phyloP scores from a whole-genome alignment of 371 early-diverging fungal genomes.

The Mortierella sp. region DNA sequence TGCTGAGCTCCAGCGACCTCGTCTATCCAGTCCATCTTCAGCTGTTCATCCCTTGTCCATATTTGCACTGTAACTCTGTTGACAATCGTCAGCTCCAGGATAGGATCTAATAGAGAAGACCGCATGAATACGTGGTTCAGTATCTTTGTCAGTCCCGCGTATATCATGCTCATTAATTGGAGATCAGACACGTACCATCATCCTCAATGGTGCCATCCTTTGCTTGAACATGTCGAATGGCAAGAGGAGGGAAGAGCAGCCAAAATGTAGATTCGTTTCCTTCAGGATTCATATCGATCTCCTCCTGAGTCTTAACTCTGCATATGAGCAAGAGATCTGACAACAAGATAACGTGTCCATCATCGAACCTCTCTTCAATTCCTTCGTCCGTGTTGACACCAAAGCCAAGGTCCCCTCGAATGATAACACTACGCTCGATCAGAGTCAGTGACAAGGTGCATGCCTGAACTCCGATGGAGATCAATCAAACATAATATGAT shows the following conservation, averaged over 20 bases:
- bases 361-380: conserved; percentile 33
- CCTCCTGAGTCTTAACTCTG: conserved; percentile 38
- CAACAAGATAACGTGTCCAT: conserved; percentile 48
- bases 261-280: conserved; percentile 36
- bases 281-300: conserved; percentile 40
- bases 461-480: conserved; percentile 34
- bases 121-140: no score
- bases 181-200: no score
- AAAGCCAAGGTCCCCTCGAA: conserved; percentile 33
- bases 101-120: no score
- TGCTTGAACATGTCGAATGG: conserved; percentile 48
- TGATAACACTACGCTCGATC: conserved; percentile 36
- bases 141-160: no score
- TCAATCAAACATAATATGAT: neutral
- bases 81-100: conserved; percentile 46
- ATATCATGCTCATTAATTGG: no score
- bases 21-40: conserved; percentile 43
- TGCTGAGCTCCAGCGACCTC: conserved; percentile 37
- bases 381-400: conserved; percentile 33
- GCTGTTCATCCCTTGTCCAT: conserved; percentile 29
- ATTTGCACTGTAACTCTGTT: conserved; percentile 44
- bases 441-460: conserved; percentile 41
- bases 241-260: conserved; percentile 50
- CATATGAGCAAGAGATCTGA: conserved; percentile 48
- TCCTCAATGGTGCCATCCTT: conserved; percentile 41